These are phyloP conservation scores for Steccherinum ochraceum DNA, from an alignment of 768 basidiomycete genomes.

Conservation along the genomic window DNA sequence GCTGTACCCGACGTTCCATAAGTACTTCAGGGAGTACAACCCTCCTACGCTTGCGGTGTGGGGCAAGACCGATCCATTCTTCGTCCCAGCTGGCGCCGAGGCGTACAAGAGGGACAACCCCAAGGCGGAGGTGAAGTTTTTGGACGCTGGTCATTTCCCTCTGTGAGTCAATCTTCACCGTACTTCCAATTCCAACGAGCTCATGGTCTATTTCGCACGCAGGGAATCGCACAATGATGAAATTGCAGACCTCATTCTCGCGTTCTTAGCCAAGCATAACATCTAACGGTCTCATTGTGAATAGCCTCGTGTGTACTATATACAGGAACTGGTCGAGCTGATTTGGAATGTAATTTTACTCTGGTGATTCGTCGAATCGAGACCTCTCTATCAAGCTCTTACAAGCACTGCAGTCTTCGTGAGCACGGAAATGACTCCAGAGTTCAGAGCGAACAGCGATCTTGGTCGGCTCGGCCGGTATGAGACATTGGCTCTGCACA, in stretches of 20 bases:
- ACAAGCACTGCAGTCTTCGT: no score
- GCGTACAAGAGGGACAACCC: constrained; percentile 34
- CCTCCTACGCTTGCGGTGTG: constrained; percentile 40
- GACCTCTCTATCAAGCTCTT: no score
- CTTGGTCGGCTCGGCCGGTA: no score
- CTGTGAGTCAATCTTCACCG: constrained; percentile 13
- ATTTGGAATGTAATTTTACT: no score
- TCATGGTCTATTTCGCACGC: not conserved
- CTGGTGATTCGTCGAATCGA: no score
- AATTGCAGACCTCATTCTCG: constrained; percentile 23
- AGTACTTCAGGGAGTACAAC: constrained; percentile 32
- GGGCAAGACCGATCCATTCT: constrained; percentile 40
- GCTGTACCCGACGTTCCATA: constrained; percentile 39
- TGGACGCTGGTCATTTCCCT: constrained; percentile 44
- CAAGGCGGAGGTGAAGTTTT: constrained; percentile 30
- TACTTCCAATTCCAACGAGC: no score
- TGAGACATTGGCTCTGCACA: no score
- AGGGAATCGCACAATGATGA: constrained; percentile 27
- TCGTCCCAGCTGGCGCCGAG: constrained; percentile 37
- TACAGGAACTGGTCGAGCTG: no score
- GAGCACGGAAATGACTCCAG: no score
- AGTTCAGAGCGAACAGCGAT: no score
- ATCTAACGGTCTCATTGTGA: not conserved
- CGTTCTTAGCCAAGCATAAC: constrained; percentile 24
- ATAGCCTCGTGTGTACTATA: no score